phyloP scores from a whole-genome alignment of 2,329 filamentous ascomycete species.

The Paecilomyces niveus region DNA sequence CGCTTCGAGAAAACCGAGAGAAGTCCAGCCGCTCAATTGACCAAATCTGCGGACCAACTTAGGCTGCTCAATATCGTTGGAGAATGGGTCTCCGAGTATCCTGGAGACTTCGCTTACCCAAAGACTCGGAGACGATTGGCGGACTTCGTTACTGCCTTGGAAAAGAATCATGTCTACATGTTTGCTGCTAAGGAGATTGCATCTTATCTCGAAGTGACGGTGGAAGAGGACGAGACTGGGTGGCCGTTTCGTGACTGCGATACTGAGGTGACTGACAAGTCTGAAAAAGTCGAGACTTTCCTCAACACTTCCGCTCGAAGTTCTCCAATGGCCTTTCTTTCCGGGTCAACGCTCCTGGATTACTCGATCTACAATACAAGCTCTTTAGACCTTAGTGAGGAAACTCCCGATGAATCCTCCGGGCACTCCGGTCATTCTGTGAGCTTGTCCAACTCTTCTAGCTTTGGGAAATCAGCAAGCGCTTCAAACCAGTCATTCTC shows the following conservation, averaged over 20 bases:
- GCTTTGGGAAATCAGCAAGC: conserved; percentile 30
- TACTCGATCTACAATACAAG: conserved; percentile 33
- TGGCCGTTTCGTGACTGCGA: conserved; percentile 81
- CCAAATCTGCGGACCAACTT: conserved; percentile 72
- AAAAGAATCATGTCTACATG: conserved; percentile 72
- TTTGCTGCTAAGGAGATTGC: conserved; percentile 81
- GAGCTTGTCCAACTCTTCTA: conserved; percentile 33
- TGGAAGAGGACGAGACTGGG: conserved; percentile 82
- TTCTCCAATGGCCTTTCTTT: conserved; percentile 27
- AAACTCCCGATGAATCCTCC: conserved; percentile 21
- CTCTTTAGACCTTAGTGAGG: conserved; percentile 32
- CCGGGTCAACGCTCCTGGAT: conserved; percentile 17
- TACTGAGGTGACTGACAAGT: conserved; percentile 36
- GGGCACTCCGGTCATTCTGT: conserved; percentile 30
- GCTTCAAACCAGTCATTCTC: conserved; percentile 35
- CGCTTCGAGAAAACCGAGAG: conserved; percentile 66
- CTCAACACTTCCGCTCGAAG: conserved; percentile 35
- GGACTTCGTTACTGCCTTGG: conserved; percentile 68
- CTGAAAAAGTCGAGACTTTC: conserved; percentile 34
- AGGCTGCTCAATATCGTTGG: conserved; percentile 77
- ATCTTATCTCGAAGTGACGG: conserved; percentile 64
- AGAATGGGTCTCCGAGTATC: conserved; percentile 84
- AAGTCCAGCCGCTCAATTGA: conserved; percentile 64
- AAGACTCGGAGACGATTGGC: conserved; percentile 65
- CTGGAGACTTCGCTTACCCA: conserved; percentile 82